Percentiles rank a stretch among this genome's conserved stretches.
Evolutionary conservation across 2,329 filamentous ascomycete genomes (phyloP).

Genomic region (Cladophialophora bantiana): DNA sequence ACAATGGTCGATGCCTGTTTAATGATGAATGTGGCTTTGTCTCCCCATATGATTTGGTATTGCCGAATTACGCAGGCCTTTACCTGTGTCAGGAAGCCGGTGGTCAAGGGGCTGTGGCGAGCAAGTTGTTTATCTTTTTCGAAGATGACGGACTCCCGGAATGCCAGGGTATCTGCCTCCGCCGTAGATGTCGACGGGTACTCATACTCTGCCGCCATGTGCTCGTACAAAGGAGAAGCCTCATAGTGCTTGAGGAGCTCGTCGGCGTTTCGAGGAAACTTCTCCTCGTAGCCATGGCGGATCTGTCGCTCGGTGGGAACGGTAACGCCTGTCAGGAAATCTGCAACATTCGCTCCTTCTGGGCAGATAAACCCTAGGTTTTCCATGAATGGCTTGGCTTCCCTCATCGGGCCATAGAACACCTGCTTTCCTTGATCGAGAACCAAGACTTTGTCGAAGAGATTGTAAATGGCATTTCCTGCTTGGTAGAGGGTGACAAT

Average conservation of each 20-base stretch:
- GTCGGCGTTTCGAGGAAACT: conserved; percentile 58
- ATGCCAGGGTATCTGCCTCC: no score
- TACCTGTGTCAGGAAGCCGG: conserved; percentile 62
- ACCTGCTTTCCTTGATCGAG: conserved; percentile 71
- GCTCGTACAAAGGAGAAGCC: conserved; percentile 55
- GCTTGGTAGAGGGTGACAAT: conserved; percentile 74
- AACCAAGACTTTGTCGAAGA: conserved; percentile 74
- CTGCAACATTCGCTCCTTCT: conserved; percentile 68
- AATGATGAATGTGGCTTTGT: conserved; percentile 69
- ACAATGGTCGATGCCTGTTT: conserved; percentile 65
- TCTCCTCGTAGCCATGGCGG: conserved; percentile 51
- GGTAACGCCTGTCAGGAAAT: conserved; percentile 71
- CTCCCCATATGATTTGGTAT: conserved; percentile 71
- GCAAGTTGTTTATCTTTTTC: conserved; percentile 63
- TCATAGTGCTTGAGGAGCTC: conserved; percentile 54
- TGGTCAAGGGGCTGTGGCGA: conserved; percentile 62
- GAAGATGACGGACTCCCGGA: no score
- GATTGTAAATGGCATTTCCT: conserved; percentile 71
- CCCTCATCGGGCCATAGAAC: conserved; percentile 66
- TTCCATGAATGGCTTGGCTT: conserved; percentile 71
- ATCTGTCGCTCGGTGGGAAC: conserved; percentile 60
- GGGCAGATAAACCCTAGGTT: conserved; percentile 68
- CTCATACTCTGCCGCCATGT: no score
- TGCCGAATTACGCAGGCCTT: conserved; percentile 64
- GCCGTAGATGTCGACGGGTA: no score